Conservation (phyloP, 176 grass and related monocot species). For the Musa itinerans region DNA sequence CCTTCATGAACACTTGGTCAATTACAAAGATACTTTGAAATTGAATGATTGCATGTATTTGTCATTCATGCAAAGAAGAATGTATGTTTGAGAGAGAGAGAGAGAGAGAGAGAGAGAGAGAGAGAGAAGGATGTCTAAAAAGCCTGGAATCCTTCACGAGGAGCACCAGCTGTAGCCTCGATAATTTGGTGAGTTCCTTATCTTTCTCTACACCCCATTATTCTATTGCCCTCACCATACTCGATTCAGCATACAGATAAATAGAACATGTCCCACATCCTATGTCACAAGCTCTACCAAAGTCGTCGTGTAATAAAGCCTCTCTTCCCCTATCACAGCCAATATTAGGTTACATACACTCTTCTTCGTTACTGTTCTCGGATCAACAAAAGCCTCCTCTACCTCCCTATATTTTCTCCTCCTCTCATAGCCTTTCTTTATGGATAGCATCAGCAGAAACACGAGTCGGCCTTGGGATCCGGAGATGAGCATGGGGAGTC, state of each 20-base stretch:
- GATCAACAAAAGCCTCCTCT: neutral
- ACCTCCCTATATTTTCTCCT: too few species aligned
- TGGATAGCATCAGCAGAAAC: neutral
- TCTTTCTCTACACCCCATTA: neutral
- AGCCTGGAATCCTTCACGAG: too few species aligned
- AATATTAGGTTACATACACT: neutral
- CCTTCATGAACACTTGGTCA: too few species aligned
- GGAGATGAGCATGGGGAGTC: neutral
- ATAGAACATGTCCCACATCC: neutral
- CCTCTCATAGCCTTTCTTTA: neutral
- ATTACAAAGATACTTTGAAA: too few species aligned
- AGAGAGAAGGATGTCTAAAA: too few species aligned
- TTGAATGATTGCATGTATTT: too few species aligned
- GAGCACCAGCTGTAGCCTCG: neutral
- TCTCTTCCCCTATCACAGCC: neutral
- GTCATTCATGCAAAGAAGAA: too few species aligned
- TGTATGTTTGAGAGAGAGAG: too few species aligned
- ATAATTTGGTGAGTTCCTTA: neutral
- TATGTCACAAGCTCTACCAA: neutral
- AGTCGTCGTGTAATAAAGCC: neutral
- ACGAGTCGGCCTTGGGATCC: neutral
- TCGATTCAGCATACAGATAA: neutral
- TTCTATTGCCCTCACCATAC: conserved; percentile 10
- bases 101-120: too few species aligned
- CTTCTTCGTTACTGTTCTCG: neutral